Percentiles rank a stretch among this genome's conserved stretches.
phyloP scores from a whole-genome alignment of 2,329 filamentous ascomycete genomes.

The Plenodomus biglobosus region DNA sequence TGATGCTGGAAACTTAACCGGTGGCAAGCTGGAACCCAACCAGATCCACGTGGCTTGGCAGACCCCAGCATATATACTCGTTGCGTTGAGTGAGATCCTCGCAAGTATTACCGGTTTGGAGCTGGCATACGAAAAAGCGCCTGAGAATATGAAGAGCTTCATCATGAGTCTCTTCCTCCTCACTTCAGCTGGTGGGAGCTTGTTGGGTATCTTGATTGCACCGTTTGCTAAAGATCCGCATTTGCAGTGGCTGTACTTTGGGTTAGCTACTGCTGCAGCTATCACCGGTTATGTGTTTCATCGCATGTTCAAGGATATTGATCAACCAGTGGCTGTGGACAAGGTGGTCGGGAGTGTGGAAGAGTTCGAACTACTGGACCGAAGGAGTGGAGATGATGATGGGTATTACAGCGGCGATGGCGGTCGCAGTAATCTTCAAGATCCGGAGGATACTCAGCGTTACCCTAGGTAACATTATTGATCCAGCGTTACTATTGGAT shows the following conservation, averaged over 20 bases:
- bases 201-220: slow-evolving; percentile 63
- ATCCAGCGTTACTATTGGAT: too few relatives aligned
- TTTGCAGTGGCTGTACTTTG: slow-evolving; percentile 67
- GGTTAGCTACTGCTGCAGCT: slow-evolving; percentile 55
- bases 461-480: too few relatives aligned
- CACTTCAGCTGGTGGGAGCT: slow-evolving; percentile 61
- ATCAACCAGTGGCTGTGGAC: background rate
- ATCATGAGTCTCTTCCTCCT: slow-evolving; percentile 61
- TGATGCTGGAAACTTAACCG: slow-evolving; percentile 34
- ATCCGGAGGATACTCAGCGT: too few relatives aligned
- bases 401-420: slow-evolving; percentile 2
- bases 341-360: slow-evolving; percentile 7
- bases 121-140: slow-evolving; percentile 52
- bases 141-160: slow-evolving; percentile 52
- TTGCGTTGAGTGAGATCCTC: slow-evolving; percentile 51
- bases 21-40: slow-evolving; percentile 43
- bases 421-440: too few relatives aligned
- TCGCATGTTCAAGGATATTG: slow-evolving; percentile 44
- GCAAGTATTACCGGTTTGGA: slow-evolving; percentile 53
- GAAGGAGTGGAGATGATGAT: slow-evolving; percentile 3
- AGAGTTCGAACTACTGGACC: slow-evolving; percentile 18
- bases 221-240: slow-evolving; percentile 64
- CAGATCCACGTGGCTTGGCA: slow-evolving; percentile 51
- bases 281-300: slow-evolving; percentile 58
- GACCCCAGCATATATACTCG: slow-evolving; percentile 49